Conservation (phyloP, 2,329 filamentous ascomycete species). For the Rutstroemia sp. region DNA sequence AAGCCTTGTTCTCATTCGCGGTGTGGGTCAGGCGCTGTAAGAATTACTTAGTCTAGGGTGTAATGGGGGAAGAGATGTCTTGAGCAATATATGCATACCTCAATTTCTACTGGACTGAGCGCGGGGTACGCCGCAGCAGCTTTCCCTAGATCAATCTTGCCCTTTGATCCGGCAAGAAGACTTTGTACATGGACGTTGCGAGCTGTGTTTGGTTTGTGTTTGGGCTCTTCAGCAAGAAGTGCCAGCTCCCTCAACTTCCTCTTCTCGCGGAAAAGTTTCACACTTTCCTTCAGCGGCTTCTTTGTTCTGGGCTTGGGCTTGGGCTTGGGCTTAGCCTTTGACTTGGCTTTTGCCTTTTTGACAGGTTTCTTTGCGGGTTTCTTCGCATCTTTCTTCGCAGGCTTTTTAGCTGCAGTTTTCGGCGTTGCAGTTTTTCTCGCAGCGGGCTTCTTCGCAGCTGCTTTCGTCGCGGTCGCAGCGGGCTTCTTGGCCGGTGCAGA, state of each 20-base stretch:
- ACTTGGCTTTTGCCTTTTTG: conserved; percentile 11
- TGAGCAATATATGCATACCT: conserved; percentile 26
- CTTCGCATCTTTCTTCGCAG: conserved; percentile 9
- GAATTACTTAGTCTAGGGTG: conserved; percentile 9
- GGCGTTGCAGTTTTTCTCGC: conserved; percentile 6
- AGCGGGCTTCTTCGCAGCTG: not conserved
- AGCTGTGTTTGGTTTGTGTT: not conserved
- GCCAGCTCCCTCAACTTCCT: not conserved
- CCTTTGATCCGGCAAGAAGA: not conserved
- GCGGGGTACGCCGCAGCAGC: conserved; percentile 28
- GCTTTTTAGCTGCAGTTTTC: not conserved
- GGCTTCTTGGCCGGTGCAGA: conserved; percentile 8
- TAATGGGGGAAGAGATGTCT: no score
- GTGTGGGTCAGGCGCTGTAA: conserved; percentile 45
- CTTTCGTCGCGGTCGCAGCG: conserved; percentile 23
- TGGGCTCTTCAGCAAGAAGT: not conserved
- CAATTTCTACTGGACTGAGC: conserved; percentile 28
- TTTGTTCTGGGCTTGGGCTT: not conserved
- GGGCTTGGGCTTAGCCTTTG: conserved; percentile 21
- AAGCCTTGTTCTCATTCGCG: conserved; percentile 38
- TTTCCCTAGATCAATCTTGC: not conserved
- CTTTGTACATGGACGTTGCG: not conserved
- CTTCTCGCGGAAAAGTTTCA: conserved; percentile 1
- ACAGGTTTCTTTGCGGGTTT: conserved; percentile 2
- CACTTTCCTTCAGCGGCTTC: not conserved